A percentile compares a stretch with the other conserved stretches of the same genome.
Conservation (phyloP, 2,329 filamentous ascomycete species). For the Ascochyta lentis region DNA sequence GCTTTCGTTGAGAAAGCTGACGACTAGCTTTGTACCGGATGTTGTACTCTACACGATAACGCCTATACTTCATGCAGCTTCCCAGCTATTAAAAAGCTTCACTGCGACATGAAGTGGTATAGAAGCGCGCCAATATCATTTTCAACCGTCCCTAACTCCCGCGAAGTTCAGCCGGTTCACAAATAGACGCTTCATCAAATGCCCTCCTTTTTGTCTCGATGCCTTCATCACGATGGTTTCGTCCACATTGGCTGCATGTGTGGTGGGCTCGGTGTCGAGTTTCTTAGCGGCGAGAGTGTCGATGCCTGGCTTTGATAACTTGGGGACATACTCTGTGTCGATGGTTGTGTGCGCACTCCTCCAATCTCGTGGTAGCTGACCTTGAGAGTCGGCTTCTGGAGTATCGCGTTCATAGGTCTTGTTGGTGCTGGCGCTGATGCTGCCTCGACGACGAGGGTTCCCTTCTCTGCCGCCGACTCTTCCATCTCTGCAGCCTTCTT, state of each 20-base stretch:
- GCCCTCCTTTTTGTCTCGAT: background rate
- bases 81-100: background rate
- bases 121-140: background rate
- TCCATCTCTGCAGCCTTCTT: background rate
- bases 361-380: background rate
- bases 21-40: background rate
- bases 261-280: constrained; percentile 5
- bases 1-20: no score
- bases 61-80: background rate
- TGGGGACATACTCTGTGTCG: constrained; percentile 10
- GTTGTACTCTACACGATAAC: background rate
- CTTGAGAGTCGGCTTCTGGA: constrained; percentile 5
- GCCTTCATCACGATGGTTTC: constrained; percentile 4
- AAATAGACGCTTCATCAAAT: background rate
- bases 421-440: constrained; percentile 2
- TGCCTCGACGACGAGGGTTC: background rate
- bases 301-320: constrained; percentile 12
- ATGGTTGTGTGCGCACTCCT: background rate
- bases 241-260: constrained; percentile 7
- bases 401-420: constrained; percentile 7
- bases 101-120: background rate
- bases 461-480: constrained; percentile 14
- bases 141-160: background rate
- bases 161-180: background rate
- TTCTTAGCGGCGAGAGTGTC: constrained; percentile 2